A percentile compares a stretch with the other conserved stretches of the same genome.
These are phyloP conservation scores for Kodamaea kakaduensis DNA, from an alignment of 805 yeast species.

Conservation along the genomic window DNA sequence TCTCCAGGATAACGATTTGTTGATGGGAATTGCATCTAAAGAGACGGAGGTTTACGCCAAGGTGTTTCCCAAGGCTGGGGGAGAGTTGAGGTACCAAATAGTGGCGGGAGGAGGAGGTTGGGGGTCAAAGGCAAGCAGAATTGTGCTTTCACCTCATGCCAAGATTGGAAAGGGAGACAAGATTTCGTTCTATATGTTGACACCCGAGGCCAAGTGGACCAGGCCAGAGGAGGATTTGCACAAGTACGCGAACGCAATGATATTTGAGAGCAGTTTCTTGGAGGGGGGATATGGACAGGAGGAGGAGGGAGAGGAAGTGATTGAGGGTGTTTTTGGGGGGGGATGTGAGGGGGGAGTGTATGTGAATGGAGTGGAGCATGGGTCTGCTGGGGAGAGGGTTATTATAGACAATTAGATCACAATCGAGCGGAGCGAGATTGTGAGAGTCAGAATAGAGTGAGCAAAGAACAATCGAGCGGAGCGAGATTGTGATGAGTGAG, in stretches of 20 bases:
- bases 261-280: slow-evolving; percentile 32
- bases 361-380: slow-evolving; percentile 26
- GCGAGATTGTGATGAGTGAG: too few relatives aligned
- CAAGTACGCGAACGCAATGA: slow-evolving; percentile 3
- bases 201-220: slow-evolving; percentile 28
- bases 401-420: slow-evolving; percentile 5
- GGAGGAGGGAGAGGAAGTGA: slow-evolving; percentile 7
- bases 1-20: slow-evolving; percentile 42
- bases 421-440: too few relatives aligned
- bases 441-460: too few relatives aligned
- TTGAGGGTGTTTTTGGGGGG: slow-evolving; percentile 22
- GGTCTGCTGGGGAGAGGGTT: slow-evolving; percentile 25
- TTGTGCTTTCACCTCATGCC: slow-evolving; percentile 63
- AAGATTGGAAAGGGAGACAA: slow-evolving; percentile 40
- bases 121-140: slow-evolving; percentile 64
- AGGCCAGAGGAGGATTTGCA: slow-evolving; percentile 5
- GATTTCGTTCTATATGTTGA: slow-evolving; percentile 44
- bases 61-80: slow-evolving; percentile 16
- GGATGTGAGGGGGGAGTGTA: slow-evolving; percentile 32
- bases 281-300: slow-evolving; percentile 20
- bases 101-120: slow-evolving; percentile 76
- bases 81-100: slow-evolving; percentile 42
- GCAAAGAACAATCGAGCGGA: too few relatives aligned
- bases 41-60: slow-evolving; percentile 42
- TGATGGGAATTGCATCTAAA: slow-evolving; percentile 39